Evolutionary conservation across 208 protist genomes (phyloP).

Genomic region (Trypanosoma platydactyli): DNA sequence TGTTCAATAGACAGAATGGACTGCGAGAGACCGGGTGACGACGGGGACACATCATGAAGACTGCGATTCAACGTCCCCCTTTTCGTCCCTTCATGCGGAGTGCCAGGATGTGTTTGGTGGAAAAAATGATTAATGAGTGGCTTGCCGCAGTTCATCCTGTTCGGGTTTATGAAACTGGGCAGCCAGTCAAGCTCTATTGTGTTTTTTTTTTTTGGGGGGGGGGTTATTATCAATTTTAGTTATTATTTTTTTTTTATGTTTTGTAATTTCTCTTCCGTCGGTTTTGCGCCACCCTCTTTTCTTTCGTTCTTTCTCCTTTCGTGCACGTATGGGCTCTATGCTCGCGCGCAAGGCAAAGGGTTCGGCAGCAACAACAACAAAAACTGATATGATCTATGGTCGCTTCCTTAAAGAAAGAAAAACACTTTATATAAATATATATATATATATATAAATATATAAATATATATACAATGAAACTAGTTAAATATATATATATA

Average conservation of each 20-base stretch:
- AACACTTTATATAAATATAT: too few relatives aligned
- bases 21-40: slow-evolving; percentile 8
- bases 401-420: too few relatives aligned
- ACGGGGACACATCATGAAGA: neutral
- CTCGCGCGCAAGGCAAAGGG: too few relatives aligned
- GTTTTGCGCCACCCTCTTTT: too few relatives aligned
- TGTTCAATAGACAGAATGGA: slow-evolving; percentile 1
- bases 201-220: neutral
- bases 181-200: neutral
- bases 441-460: too few relatives aligned
- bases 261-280: neutral
- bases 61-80: neutral
- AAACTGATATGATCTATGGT: too few relatives aligned
- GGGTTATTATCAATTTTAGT: too few relatives aligned
- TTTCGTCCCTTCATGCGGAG: neutral
- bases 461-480: too few relatives aligned
- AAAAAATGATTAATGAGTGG: slow-evolving; percentile 21
- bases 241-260: slow-evolving; percentile 1
- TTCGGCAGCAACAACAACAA: too few relatives aligned
- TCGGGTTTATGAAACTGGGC: neutral
- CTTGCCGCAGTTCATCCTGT: slow-evolving; percentile 2
- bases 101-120: neutral
- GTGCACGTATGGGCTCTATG: too few relatives aligned
- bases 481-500: too few relatives aligned
- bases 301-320: too few relatives aligned